Percentiles rank a stretch among this genome's conserved stretches.
Conservation (phyloP, 768 basidiomycete genomes). For the Steccherinum ochraceum region DNA sequence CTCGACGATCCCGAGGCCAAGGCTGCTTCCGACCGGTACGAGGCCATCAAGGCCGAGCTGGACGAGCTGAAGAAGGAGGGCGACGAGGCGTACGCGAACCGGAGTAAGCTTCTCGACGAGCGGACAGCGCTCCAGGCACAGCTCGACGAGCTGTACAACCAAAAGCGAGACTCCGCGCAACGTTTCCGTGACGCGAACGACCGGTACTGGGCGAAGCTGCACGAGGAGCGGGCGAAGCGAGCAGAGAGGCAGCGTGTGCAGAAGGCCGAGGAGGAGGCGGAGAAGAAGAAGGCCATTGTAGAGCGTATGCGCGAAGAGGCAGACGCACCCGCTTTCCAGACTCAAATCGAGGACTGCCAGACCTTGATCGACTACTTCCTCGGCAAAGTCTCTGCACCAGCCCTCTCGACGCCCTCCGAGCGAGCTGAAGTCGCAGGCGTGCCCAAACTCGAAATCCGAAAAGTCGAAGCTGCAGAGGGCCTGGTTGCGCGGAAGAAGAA, state of each 20-base stretch:
- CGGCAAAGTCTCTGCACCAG: conserved; percentile 48
- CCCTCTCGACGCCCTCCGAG: conserved; percentile 34
- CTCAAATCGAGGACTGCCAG: conserved; percentile 94
- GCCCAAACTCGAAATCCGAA: conserved; percentile 76
- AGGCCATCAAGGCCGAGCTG: conserved; percentile 77
- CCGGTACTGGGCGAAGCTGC: conserved; percentile 73
- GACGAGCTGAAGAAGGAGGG: conserved; percentile 81
- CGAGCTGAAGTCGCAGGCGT: conserved; percentile 51
- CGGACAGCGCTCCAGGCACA: conserved; percentile 66
- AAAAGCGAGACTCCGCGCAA: conserved; percentile 69
- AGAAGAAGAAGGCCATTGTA: conserved; percentile 74
- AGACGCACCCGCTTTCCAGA: conserved; percentile 80
- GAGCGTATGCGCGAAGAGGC: conserved; percentile 88
- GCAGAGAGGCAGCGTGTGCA: conserved; percentile 73
- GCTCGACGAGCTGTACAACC: conserved; percentile 62
- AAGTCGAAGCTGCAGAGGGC: conserved; percentile 72
- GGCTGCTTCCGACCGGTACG: conserved; percentile 74
- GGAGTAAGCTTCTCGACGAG: conserved; percentile 82
- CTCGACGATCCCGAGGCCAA: conserved; percentile 89
- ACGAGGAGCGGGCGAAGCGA: conserved; percentile 82
- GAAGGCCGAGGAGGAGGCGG: conserved; percentile 68
- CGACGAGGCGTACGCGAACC: conserved; percentile 77
- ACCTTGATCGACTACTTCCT: conserved; percentile 84
- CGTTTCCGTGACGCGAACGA: conserved; percentile 81
- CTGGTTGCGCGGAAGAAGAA: conserved; percentile 87